These are phyloP conservation scores for Crithidia brevicula DNA, from an alignment of 208 protist species.

Conservation along the genomic window DNA sequence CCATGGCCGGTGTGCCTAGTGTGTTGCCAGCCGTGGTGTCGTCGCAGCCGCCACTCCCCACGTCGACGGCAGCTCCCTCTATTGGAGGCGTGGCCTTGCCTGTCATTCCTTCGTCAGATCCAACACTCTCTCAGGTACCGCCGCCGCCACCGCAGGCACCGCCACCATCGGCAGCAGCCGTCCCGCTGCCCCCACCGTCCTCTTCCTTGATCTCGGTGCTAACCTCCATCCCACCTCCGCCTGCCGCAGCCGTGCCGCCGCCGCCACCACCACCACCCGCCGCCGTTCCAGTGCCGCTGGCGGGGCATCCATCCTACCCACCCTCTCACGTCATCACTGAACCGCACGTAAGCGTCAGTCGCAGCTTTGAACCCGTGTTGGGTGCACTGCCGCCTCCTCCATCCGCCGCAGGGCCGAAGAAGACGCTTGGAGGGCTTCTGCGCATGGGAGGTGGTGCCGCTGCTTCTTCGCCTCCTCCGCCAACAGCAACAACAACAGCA, in stretches of 20 bases:
- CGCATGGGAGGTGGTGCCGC: constrained; percentile 3
- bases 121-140: too few species aligned
- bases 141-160: constrained; percentile 5
- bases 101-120: not conserved
- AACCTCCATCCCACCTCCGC: not conserved
- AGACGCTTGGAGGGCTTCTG: constrained; percentile 15
- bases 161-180: not conserved
- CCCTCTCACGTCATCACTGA: constrained; percentile 10
- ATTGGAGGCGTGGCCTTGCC: not conserved
- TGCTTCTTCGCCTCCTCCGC: not conserved
- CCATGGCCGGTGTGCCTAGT: not conserved
- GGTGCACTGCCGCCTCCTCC: constrained; percentile 39
- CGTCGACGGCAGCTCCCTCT: not conserved
- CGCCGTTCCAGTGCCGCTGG: not conserved
- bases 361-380: constrained; percentile 52
- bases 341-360: constrained; percentile 34
- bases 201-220: not conserved
- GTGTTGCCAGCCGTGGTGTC: constrained; percentile 3
- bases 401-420: constrained; percentile 16
- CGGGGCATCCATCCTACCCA: too few species aligned
- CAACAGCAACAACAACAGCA: not conserved
- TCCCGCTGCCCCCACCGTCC: not conserved
- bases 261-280: constrained; percentile 10
- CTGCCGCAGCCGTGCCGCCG: constrained; percentile 1
- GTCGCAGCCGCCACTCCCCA: not conserved